These are phyloP conservation scores for Maudiozyma barnettii DNA, from an alignment of 805 yeast species.

Conservation along the genomic window DNA sequence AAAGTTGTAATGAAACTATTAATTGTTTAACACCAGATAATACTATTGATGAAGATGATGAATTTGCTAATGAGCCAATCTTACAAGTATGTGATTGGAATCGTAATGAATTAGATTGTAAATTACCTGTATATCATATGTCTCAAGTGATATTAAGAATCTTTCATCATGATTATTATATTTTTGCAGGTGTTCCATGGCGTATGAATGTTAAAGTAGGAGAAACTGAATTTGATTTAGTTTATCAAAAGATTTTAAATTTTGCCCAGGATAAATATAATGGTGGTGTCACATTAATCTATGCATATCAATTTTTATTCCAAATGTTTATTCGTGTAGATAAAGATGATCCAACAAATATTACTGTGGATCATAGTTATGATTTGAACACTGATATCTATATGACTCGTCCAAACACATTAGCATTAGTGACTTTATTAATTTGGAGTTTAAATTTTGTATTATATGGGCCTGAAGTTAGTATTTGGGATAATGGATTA, in stretches of 20 bases:
- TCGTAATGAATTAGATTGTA: constrained; percentile 30
- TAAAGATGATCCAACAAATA: constrained; percentile 16
- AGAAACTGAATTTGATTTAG: constrained; percentile 39
- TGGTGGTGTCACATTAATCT: constrained; percentile 47
- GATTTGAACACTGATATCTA: constrained; percentile 45
- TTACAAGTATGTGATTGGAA: constrained; percentile 20
- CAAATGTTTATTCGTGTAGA: constrained; percentile 42
- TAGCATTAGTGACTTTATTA: constrained; percentile 27
- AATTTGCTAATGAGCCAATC: constrained; percentile 1
- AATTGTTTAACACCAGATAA: constrained; percentile 1
- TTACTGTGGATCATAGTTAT: constrained; percentile 28
- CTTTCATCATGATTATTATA: constrained; percentile 69
- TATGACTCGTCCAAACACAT: constrained; percentile 30
- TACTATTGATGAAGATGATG: background rate
- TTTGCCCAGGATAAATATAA: constrained; percentile 29
- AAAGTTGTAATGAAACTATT: constrained; percentile 8
- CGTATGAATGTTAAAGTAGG: constrained; percentile 62
- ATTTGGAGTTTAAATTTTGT: constrained; percentile 46
- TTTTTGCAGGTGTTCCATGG: constrained; percentile 74
- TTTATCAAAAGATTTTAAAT: constrained; percentile 35
- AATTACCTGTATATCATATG: constrained; percentile 60
- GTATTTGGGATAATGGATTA: constrained; percentile 20
- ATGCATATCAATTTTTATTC: constrained; percentile 51
- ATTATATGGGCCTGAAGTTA: constrained; percentile 39
- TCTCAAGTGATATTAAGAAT: constrained; percentile 63